Percentiles rank a stretch among this genome's conserved stretches.
These are phyloP conservation scores for Neurospora tetrasperma DNA, from an alignment of 495 filamentous ascomycete genomes.

Conservation along the genomic window DNA sequence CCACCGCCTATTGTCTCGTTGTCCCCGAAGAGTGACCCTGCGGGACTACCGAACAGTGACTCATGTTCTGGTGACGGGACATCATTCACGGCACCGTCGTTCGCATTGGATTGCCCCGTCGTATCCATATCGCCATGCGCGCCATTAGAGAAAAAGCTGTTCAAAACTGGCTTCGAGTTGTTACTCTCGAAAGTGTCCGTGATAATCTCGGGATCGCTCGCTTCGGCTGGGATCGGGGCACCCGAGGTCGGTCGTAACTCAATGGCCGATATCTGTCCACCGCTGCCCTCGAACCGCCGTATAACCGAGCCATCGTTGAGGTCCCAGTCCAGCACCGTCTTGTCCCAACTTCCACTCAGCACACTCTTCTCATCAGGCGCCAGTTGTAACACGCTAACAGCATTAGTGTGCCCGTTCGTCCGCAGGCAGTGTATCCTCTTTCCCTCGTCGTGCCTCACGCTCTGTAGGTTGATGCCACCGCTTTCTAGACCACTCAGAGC, in stretches of 20 bases:
- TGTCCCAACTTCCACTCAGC: constrained; percentile 94
- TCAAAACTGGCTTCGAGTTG: constrained; percentile 36
- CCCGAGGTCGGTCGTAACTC: constrained; percentile 73
- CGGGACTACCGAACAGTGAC: constrained; percentile 51
- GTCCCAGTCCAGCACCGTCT: constrained; percentile 89
- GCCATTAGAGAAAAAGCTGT: constrained; percentile 34
- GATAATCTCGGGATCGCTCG: constrained; percentile 41
- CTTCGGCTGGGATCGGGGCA: constrained; percentile 62
- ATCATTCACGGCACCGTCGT: constrained; percentile 14
- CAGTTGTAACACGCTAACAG: constrained; percentile 78
- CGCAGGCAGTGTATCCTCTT: constrained; percentile 68
- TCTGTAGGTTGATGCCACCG: constrained; percentile 86
- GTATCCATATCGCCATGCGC: constrained; percentile 11
- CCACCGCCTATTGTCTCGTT: constrained; percentile 48
- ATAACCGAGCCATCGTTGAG: constrained; percentile 74
- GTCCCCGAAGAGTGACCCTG: constrained; percentile 50
- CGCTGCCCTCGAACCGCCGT: constrained; percentile 63
- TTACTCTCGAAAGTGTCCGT: constrained; percentile 58
- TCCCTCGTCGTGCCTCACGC: constrained; percentile 90
- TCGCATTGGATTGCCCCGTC: background rate
- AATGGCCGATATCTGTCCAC: constrained; percentile 77
- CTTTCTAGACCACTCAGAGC: constrained; percentile 81
- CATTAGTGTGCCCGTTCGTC: constrained; percentile 66
- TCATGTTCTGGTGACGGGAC: constrained; percentile 62
- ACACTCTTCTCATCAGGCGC: constrained; percentile 78